Evolutionary conservation across 2,329 filamentous ascomycete genomes (phyloP), one percentile per base, ranked within the genome.

Genomic region (Alternaria sp.): DNA sequence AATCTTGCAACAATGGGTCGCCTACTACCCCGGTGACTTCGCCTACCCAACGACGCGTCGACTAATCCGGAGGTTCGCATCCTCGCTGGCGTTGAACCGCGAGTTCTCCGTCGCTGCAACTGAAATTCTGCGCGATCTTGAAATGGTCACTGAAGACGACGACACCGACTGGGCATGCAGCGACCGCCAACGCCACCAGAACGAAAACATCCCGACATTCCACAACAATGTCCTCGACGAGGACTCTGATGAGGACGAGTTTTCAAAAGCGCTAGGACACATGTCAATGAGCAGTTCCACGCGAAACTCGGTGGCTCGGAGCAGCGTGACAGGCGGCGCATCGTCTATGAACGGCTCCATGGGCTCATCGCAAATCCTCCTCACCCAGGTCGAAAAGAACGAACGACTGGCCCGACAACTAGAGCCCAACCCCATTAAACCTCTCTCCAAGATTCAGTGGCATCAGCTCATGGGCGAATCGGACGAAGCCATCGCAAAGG

Each of bases 121-220:
- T 68, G 93, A 97, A 74, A 95, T 99, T 81, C 86, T 89, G 20
- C 85, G 86, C n/a, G 89, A 92, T 69, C 82, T 98, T 16, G 91
- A 94, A 46, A 84, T 85, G 51, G 89, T 93, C 2, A 83, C 87
- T 6, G 92, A 97, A 71, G 94, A 98, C 74, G 95, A 98, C 72
- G 94, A 99, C 75, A 91, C 91, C 0, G 89, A 91, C 12, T 99
- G 95, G 95, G 93, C 92, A n/a, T 92, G 89, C 72, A 87, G 88
- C 48, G 94, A 98, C 73, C 87, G 88, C 22, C 83, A 88, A 67
- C 80, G 82, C 18, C 82, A 84, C 45, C 78, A 78, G 57, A 74
- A 74, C 32, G 80, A 80, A 41, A 76, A 74, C 54, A 73, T 74
- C 45, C 81, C 82, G 46, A 81, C 80, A 75, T 73, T 78, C 75